Conservation (phyloP, 2,329 filamentous ascomycete genomes). For the Ophiognomonia clavigignenti-juglandacearum region DNA sequence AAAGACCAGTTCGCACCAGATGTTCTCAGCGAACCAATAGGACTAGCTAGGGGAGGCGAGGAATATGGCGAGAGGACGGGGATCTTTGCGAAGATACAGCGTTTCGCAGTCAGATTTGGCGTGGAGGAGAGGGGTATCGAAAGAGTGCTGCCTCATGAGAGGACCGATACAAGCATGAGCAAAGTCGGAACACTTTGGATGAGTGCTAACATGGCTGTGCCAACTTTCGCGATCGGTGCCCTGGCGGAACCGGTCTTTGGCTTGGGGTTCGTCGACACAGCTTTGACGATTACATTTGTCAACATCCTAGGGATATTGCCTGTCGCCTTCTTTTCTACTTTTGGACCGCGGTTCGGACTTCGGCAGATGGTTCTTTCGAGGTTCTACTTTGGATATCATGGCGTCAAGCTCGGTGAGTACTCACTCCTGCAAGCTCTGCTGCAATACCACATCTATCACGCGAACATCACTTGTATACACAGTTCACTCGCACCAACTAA, state of each 20-base stretch:
- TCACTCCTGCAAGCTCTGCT: slow-evolving; percentile 15
- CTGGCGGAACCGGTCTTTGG: slow-evolving; percentile 63
- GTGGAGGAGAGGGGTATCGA: slow-evolving; percentile 75
- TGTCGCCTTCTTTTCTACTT: slow-evolving; percentile 73
- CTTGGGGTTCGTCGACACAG: slow-evolving; percentile 68
- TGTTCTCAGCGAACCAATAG: neutral
- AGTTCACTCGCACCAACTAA: neutral
- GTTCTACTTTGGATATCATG: slow-evolving; percentile 70
- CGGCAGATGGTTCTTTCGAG: slow-evolving; percentile 77
- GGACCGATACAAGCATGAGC: slow-evolving; percentile 58
- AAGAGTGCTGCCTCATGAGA: slow-evolving; percentile 65
- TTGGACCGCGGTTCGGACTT: slow-evolving; percentile 69
- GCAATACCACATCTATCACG: slow-evolving; percentile 1
- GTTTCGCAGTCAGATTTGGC: slow-evolving; percentile 58
- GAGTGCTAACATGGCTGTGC: slow-evolving; percentile 73
- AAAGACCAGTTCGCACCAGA: slow-evolving; percentile 2
- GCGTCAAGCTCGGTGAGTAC: slow-evolving; percentile 60
- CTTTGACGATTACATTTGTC: slow-evolving; percentile 69
- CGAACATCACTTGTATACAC: too few relatives aligned
- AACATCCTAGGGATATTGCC: slow-evolving; percentile 69
- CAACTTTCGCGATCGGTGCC: slow-evolving; percentile 70
- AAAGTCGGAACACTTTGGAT: slow-evolving; percentile 75
- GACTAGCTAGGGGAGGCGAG: neutral
- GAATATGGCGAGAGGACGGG: slow-evolving; percentile 14
- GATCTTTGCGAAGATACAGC: slow-evolving; percentile 45